phyloP scores from a whole-genome alignment of 2,329 filamentous ascomycete species.

The Pseudogymnoascus sp. region DNA sequence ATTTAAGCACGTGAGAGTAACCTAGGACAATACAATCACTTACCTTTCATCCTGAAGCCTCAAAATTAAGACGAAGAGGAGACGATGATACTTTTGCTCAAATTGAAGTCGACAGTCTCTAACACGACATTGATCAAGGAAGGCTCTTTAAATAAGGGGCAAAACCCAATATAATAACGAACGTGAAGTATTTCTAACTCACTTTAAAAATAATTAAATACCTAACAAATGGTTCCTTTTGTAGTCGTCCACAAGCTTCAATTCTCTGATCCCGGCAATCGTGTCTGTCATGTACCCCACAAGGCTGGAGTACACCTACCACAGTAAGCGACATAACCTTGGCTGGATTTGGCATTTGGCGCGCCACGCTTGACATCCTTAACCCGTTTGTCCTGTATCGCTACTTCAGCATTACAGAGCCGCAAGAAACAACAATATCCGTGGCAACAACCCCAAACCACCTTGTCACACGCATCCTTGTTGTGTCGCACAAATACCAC shows the following conservation, averaged over 20 bases:
- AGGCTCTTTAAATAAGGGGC: background rate
- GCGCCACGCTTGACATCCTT: conserved; percentile 5
- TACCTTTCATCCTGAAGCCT: conserved; percentile 11
- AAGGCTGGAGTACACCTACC: conserved; percentile 6
- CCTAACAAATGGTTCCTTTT: background rate
- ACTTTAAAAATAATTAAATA: background rate
- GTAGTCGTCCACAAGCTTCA: background rate
- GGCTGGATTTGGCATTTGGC: conserved; percentile 2
- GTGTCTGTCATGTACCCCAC: conserved; percentile 5
- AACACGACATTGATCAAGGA: background rate
- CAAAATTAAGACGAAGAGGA: conserved; percentile 7
- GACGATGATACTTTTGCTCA: background rate
- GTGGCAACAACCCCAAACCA: background rate
- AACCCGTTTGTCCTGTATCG: conserved; percentile 7
- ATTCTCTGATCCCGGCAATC: conserved; percentile 6
- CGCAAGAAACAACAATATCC: background rate
- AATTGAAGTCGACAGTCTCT: background rate
- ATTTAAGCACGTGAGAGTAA: conserved; percentile 8
- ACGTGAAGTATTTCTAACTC: background rate
- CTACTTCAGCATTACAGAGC: conserved; percentile 8
- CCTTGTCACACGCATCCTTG: conserved; percentile 10
- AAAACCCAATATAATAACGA: background rate
- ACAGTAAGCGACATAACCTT: conserved; percentile 6
- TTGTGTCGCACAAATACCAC: background rate
- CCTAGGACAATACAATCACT: conserved; percentile 12